Evolutionary conservation across 495 filamentous ascomycete species (phyloP), one percentile per base, ranked within the genome.

Genomic region (Podospora appendiculata): DNA sequence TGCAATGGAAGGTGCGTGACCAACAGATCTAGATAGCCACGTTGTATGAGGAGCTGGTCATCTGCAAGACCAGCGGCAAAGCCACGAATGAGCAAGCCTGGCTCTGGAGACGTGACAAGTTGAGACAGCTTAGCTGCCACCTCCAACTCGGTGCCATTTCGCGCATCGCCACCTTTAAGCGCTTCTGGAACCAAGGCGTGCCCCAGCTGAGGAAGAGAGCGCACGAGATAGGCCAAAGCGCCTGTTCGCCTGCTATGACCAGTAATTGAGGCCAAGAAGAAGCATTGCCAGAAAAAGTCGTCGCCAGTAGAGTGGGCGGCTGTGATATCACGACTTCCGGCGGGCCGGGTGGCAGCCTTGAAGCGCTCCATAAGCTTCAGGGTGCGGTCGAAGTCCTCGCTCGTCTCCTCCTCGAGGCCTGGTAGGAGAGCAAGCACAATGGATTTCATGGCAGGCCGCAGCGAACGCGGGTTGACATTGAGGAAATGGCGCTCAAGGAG

Each of bases 241-340:
- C 93, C 93, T 57, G 86, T 84, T 42, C 93, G 81, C 53, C 94
- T 78, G 40, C 81, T 87, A 25, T 87, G 76, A 61, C 89, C 90
- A 6, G 92, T 96, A 36, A 99, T 95, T 0, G 88, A 83, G 12
- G 90, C 89, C 38, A 97, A 75, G 58, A 99, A 96, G 57, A 99
- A 86, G 67, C 89, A 96, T 72, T 99, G 93, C 93, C 93, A 99
- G 64, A 96, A 99, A 64, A 90, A 95, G 57, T 90, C 88, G 48
- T 91, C 88, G 32, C 81, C 84, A 9, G 75, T 69, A 12, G 76
- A 78, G 46, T 77, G 73, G n/a, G 71, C 69, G n/a, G 77, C 68
- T 2, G 76, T 75, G 9, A 73, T 70, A 17, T 74, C 68, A 41
- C 74, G 68, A 53, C 73, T 68, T 39, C 52, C 58, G 6, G 68